Evolutionary conservation across 1,284 basidiomycete genomes (phyloP).

Genomic region (Anthracocystis setariae): DNA sequence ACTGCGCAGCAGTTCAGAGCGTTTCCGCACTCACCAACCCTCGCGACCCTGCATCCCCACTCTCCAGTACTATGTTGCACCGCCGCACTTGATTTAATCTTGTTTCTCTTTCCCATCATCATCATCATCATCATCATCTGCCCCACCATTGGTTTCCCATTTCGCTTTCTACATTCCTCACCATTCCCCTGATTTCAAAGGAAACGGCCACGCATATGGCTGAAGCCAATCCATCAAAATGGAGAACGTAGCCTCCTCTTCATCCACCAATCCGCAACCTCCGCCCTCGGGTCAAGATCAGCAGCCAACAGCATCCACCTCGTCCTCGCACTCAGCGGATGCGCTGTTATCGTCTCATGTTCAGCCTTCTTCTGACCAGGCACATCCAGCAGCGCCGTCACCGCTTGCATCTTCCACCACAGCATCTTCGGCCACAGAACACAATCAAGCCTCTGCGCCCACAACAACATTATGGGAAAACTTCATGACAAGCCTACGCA

Average conservation of each 20-base stretch:
- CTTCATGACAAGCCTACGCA: constrained; percentile 36
- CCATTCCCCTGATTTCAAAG: not conserved
- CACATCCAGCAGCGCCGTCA: not conserved
- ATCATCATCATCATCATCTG: not conserved
- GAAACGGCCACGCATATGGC: constrained; percentile 4
- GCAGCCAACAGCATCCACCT: not conserved
- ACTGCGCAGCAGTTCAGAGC: too few relatives aligned
- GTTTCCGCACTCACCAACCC: too few relatives aligned
- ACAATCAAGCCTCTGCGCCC: constrained; percentile 2
- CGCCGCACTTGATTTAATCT: not conserved
- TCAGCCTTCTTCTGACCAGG: not conserved
- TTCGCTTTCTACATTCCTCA: too few relatives aligned
- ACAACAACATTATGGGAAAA: constrained; percentile 31
- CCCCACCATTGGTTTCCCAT: too few relatives aligned
- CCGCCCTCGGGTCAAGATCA: constrained; percentile 2
- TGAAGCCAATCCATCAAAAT: constrained; percentile 11
- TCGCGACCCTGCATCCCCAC: not conserved
- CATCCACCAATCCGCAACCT: not conserved
- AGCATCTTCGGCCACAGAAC: not conserved
- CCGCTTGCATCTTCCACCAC: not conserved
- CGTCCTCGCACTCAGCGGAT: not conserved
- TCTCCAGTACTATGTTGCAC: too few relatives aligned
- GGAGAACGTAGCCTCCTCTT: constrained; percentile 22
- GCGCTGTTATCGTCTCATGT: not conserved
- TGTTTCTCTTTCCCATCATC: not conserved